phyloP scores from a whole-genome alignment of 768 basidiomycete genomes.

The Coprinopsis cinerea region DNA sequence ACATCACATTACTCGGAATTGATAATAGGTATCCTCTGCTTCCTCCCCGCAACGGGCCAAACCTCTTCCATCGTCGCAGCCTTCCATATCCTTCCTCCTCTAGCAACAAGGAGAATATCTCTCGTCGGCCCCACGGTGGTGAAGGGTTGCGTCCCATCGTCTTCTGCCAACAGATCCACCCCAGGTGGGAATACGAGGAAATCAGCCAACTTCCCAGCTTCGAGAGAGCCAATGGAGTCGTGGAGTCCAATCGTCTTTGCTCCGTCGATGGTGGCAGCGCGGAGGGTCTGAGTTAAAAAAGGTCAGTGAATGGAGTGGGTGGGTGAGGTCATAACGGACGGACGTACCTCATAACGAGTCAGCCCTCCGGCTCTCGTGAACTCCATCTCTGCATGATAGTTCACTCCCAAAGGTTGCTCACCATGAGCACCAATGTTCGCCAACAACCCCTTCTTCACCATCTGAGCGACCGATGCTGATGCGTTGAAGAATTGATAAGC shows the following conservation, averaged over 20 bases:
- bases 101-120: slow-evolving; percentile 49
- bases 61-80: slow-evolving; percentile 62
- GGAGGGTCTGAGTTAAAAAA: slow-evolving; percentile 41
- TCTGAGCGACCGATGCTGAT: slow-evolving; percentile 59
- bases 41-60: slow-evolving; percentile 63
- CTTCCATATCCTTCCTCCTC: slow-evolving; percentile 69
- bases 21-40: slow-evolving; percentile 49
- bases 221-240: slow-evolving; percentile 56
- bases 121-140: slow-evolving; percentile 31
- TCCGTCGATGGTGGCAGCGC: slow-evolving; percentile 61
- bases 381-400: slow-evolving; percentile 72
- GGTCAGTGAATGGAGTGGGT: not conserved
- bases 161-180: slow-evolving; percentile 49
- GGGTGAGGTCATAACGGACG: not conserved
- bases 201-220: slow-evolving; percentile 65
- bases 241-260: slow-evolving; percentile 62
- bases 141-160: slow-evolving; percentile 14
- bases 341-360: slow-evolving; percentile 59
- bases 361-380: slow-evolving; percentile 61
- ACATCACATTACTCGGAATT: slow-evolving; percentile 38
- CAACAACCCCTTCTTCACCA: slow-evolving; percentile 57
- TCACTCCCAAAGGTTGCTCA: slow-evolving; percentile 64
- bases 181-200: slow-evolving; percentile 59
- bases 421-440: slow-evolving; percentile 73
- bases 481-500: slow-evolving; percentile 66